These are phyloP conservation scores for Mycena indigotica DNA, from an alignment of 768 basidiomycete genomes.

Conservation along the genomic window DNA sequence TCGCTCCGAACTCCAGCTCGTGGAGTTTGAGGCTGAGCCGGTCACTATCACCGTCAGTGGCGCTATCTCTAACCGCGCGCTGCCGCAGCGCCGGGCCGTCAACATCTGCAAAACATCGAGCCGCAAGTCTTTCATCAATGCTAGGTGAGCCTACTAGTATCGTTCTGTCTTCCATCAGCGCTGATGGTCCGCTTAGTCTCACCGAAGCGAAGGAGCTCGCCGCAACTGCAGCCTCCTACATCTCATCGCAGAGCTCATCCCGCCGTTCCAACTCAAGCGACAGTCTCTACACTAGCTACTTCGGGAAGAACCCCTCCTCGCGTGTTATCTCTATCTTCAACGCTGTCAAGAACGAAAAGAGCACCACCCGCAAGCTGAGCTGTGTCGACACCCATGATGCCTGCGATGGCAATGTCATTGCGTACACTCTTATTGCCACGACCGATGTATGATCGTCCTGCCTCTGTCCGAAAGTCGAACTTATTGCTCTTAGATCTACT, in stretches of 20 bases:
- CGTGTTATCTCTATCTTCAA: conserved; percentile 37
- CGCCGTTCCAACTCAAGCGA: too few species aligned
- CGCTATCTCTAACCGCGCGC: conserved; percentile 37
- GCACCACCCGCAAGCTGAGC: conserved; percentile 42
- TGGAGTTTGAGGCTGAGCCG: conserved; percentile 29
- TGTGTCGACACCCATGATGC: conserved; percentile 43
- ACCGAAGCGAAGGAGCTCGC: conserved; percentile 12
- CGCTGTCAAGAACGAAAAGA: conserved; percentile 44
- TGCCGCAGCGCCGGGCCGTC: conserved; percentile 11
- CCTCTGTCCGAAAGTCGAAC: too few species aligned
- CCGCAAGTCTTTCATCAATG: conserved; percentile 47
- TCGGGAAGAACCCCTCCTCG: conserved; percentile 39
- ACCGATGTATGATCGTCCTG: too few species aligned
- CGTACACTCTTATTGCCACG: conserved; percentile 48
- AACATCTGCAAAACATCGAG: conserved; percentile 26
- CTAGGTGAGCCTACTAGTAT: conserved; percentile 31
- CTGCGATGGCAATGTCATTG: conserved; percentile 44
- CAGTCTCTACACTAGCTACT: conserved; percentile 44
- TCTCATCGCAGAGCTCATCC: conserved; percentile 37
- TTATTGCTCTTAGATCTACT: conserved; percentile 40
- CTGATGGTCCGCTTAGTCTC: conserved; percentile 1
- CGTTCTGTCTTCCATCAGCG: neutral
- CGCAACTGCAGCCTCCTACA: conserved; percentile 30
- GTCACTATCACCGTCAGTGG: conserved; percentile 39
- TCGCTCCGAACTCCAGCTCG: conserved; percentile 27